phyloP scores from a whole-genome alignment of 202 grass and related monocot species.

The Panicum hallii region DNA sequence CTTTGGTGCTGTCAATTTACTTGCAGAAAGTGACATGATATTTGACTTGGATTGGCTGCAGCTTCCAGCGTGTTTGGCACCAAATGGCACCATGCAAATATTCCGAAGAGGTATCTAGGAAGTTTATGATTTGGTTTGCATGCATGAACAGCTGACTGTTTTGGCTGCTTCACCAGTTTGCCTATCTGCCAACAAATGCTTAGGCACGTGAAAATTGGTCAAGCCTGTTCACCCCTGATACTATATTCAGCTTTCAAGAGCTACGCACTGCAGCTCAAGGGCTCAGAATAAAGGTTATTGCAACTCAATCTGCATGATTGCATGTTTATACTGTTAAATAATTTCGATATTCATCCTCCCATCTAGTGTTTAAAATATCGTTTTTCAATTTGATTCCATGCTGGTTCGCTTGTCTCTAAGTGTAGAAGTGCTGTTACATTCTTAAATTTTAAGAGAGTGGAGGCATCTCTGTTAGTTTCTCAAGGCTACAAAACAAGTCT shows the following conservation, averaged over 20 bases:
- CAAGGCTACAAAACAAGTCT: background rate
- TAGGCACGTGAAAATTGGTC: background rate
- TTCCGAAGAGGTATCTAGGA: constrained; percentile 18
- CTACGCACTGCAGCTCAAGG: constrained; percentile 5
- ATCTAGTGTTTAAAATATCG: too few relatives aligned
- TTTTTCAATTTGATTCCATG: background rate
- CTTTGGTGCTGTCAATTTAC: constrained; percentile 30
- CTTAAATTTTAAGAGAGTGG: background rate
- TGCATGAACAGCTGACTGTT: constrained; percentile 4
- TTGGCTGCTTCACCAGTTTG: background rate
- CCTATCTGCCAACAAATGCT: background rate
- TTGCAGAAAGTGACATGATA: constrained; percentile 25
- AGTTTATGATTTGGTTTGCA: constrained; percentile 25
- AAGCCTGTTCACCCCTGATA: background rate
- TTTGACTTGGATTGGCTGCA: constrained; percentile 34
- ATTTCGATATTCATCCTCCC: background rate
- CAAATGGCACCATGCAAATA: background rate
- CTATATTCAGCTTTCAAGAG: constrained; percentile 12
- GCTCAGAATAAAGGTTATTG: background rate
- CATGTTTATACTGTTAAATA: background rate
- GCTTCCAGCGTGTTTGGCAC: background rate
- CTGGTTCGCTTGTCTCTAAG: background rate
- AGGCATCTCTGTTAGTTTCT: background rate
- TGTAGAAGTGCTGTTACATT: background rate
- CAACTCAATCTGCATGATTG: background rate